Evolutionary conservation across 257 asterid species (phyloP).

Genomic region (Nicotiana knightiana): DNA sequence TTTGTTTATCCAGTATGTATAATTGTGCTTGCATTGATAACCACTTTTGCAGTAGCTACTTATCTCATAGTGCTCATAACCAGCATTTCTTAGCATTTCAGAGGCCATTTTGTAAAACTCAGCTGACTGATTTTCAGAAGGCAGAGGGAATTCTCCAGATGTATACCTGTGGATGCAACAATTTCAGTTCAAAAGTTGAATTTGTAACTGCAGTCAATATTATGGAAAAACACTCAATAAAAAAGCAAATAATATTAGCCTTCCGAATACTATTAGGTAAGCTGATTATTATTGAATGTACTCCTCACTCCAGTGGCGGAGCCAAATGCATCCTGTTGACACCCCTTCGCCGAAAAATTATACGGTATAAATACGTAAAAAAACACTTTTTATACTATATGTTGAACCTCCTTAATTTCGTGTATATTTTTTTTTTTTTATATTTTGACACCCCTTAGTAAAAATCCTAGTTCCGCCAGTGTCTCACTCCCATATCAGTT

Average conservation of each 20-base stretch:
- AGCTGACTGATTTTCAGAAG: conserved; percentile 78
- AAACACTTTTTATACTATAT: too few relatives aligned
- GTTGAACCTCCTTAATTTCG: too few relatives aligned
- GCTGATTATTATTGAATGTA: too few relatives aligned
- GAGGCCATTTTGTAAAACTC: conserved; percentile 83
- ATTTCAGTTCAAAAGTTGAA: not conserved
- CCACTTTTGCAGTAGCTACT: conserved; percentile 85
- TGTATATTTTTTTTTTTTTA: too few relatives aligned
- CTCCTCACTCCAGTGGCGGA: too few relatives aligned
- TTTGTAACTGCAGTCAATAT: not conserved
- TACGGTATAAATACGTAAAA: too few relatives aligned
- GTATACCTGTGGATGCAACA: conserved; percentile 50
- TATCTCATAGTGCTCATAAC: conserved; percentile 84
- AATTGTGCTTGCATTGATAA: conserved; percentile 79
- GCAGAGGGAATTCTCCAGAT: conserved; percentile 87
- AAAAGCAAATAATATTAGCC: not conserved
- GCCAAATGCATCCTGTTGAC: too few relatives aligned
- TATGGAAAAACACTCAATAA: not conserved
- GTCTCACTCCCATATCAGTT: too few relatives aligned
- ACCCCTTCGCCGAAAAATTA: too few relatives aligned
- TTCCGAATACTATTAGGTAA: too few relatives aligned
- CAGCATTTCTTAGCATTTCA: conserved; percentile 54
- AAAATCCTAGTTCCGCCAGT: too few relatives aligned
- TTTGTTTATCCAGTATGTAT: conserved; percentile 74
- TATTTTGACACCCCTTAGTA: too few relatives aligned